Base-by-base conservation (phyloP, 2,329 filamentous ascomycete species). In the Microsporum audouinii region DNA sequence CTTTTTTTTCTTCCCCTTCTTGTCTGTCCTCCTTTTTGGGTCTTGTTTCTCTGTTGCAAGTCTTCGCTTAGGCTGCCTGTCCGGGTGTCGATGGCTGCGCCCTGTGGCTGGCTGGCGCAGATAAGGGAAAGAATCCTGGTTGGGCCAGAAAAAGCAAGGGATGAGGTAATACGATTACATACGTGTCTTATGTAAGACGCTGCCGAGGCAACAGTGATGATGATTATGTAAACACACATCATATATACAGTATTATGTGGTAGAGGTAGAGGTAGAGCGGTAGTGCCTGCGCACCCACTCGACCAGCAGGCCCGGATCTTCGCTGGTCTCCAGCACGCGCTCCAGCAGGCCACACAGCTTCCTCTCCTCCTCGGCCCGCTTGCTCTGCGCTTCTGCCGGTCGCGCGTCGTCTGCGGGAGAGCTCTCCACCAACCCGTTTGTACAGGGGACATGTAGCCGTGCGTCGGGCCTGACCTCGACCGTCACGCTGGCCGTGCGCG, bases 251-350 rank as follows among this genome's bases (percentile, higher is more conserved):
- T 47, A 47, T 3, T 29, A 6, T 17, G 10, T 47, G 17, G 23
- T 23, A 12, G 39, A 12, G 5, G 5, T 29, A 17, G n/a, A 23
- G 7, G 6, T 23, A 2, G 43, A 23, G 43, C 36, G 31, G 53
- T 36, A n/a, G 10, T 70, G 73, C 63, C 67, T 70, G 57, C 75
- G 62, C 61, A 76, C 69, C 74, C 75, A 78, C 69, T 77, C 76
- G 31, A 78, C 74, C 43, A 76, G 61, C 45, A 74, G 68, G 14
- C 76, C 74, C 60, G 78, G 64, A 67, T 78, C 75, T 63, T 78
- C 76, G n/a, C 74, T 76, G 29, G 69, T 68, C 63, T 76, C 75
- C 33, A 78, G 65, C 39, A 76, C 74, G 29, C 66, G 68, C 17
- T 71, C 69, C 43, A 78, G 70, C 63, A 72, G 72, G 61, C 67